Percentiles rank a stretch among this genome's conserved stretches.
These are phyloP conservation scores for Peziza echinospora DNA, from an alignment of 495 filamentous ascomycete species.

Conservation along the genomic window DNA sequence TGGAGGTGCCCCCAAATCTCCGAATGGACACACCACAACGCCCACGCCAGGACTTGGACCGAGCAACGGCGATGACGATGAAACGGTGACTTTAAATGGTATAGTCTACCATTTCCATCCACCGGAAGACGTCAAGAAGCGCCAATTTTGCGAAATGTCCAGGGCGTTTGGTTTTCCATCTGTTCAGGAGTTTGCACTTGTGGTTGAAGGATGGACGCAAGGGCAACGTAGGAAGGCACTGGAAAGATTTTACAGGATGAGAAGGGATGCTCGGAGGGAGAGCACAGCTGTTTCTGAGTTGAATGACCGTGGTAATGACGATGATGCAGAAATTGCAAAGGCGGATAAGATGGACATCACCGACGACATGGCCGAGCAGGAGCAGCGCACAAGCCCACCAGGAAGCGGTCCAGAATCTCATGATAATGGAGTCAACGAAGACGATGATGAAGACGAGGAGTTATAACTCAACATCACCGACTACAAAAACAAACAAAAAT, in stretches of 20 bases:
- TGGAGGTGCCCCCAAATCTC: constrained; percentile 15
- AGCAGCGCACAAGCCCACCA: too few species aligned
- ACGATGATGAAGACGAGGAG: too few species aligned
- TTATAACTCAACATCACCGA: too few species aligned
- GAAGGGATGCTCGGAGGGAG: too few species aligned
- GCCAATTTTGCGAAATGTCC: constrained; percentile 87
- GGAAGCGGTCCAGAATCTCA: too few species aligned
- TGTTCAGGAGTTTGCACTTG: constrained; percentile 71
- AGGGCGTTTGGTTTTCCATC: constrained; percentile 51
- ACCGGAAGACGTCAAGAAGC: constrained; percentile 44
- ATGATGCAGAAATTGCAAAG: too few species aligned
- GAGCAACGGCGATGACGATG: not conserved
- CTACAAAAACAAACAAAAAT: too few species aligned
- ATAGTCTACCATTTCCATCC: constrained; percentile 39
- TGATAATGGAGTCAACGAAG: too few species aligned
- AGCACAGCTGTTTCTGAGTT: too few species aligned
- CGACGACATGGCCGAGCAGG: too few species aligned
- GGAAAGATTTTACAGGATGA: constrained; percentile 50
- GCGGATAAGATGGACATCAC: too few species aligned
- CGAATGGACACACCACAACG: constrained; percentile 2
- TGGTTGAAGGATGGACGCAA: constrained; percentile 86
- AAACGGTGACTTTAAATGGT: not conserved
- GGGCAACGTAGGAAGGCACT: constrained; percentile 58
- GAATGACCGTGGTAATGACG: too few species aligned
- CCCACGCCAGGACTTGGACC: not conserved